These are phyloP conservation scores for Arachis stenosperma DNA, from an alignment of 306 rosid genomes.

Conservation along the genomic window DNA sequence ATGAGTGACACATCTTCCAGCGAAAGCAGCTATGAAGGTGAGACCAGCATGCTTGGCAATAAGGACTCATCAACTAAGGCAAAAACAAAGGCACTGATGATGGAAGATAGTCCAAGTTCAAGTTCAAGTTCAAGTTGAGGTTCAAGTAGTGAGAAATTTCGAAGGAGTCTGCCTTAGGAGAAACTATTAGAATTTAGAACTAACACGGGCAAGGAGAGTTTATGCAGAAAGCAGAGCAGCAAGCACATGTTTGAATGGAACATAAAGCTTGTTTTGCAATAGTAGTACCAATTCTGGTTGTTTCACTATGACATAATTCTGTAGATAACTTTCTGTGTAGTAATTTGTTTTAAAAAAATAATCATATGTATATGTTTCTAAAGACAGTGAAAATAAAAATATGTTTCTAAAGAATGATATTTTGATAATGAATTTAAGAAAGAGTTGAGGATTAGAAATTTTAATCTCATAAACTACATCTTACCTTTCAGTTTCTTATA, in stretches of 20 bases:
- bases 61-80: slow-evolving; percentile 33
- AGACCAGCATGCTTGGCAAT: slow-evolving; percentile 38
- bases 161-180: not conserved
- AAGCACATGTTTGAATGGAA: slow-evolving; percentile 35
- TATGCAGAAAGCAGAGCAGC: slow-evolving; percentile 16
- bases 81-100: slow-evolving; percentile 38
- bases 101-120: slow-evolving; percentile 31
- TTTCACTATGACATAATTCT: not conserved
- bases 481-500: not conserved
- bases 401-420: no score
- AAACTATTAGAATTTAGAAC: slow-evolving; percentile 23
- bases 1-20: slow-evolving; percentile 54
- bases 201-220: not conserved
- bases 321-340: no score
- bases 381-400: no score
- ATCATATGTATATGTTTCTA: no score
- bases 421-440: no score
- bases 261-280: slow-evolving; percentile 5
- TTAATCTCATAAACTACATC: no score
- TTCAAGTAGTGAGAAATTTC: slow-evolving; percentile 24
- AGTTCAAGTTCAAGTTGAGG: slow-evolving; percentile 30
- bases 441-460: no score
- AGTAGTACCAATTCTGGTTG: not conserved
- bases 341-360: no score
- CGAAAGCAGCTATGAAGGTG: slow-evolving; percentile 52